These are phyloP conservation scores for Colletotrichum falcatum DNA, from an alignment of 2,329 filamentous ascomycete genomes.

Conservation along the genomic window DNA sequence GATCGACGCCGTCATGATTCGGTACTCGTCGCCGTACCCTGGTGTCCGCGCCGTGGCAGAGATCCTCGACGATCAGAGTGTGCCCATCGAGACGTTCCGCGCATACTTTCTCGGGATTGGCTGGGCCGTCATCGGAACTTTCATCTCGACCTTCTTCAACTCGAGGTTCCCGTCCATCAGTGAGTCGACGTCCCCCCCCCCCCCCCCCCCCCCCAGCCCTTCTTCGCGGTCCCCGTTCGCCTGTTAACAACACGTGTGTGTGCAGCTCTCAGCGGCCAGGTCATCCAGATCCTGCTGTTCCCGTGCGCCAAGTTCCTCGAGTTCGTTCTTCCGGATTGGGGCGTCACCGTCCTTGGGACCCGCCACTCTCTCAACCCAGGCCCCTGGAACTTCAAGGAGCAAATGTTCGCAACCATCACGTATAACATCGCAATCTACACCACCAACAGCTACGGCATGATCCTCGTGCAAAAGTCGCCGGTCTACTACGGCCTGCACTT, in stretches of 20 bases:
- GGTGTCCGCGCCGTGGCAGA: conserved; percentile 56
- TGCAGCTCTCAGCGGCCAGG: conserved; percentile 49
- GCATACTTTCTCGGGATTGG: conserved; percentile 57
- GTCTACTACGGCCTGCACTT: conserved; percentile 58
- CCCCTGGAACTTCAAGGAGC: conserved; percentile 57
- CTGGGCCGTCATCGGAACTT: conserved; percentile 55
- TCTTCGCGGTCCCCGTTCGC: neutral
- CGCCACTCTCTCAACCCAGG: conserved; percentile 54
- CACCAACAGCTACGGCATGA: conserved; percentile 51
- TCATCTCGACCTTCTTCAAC: conserved; percentile 57
- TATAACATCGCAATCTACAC: conserved; percentile 53
- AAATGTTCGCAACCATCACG: conserved; percentile 56
- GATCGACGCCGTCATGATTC: conserved; percentile 55
- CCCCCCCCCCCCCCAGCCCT: too few relatives aligned
- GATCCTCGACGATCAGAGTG: conserved; percentile 49
- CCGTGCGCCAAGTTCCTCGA: conserved; percentile 60
- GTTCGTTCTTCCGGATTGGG: conserved; percentile 57
- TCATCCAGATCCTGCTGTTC: conserved; percentile 60
- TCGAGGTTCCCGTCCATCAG: conserved; percentile 54
- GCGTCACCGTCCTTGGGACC: conserved; percentile 53
- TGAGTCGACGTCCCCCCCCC: conserved; percentile 38
- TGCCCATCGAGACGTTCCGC: conserved; percentile 56
- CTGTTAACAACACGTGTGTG: neutral
- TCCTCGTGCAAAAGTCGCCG: conserved; percentile 49
- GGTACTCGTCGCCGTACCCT: conserved; percentile 57